phyloP scores from a whole-genome alignment of 768 basidiomycete species.

The Tylopilus plumbeoviolaceoides region DNA sequence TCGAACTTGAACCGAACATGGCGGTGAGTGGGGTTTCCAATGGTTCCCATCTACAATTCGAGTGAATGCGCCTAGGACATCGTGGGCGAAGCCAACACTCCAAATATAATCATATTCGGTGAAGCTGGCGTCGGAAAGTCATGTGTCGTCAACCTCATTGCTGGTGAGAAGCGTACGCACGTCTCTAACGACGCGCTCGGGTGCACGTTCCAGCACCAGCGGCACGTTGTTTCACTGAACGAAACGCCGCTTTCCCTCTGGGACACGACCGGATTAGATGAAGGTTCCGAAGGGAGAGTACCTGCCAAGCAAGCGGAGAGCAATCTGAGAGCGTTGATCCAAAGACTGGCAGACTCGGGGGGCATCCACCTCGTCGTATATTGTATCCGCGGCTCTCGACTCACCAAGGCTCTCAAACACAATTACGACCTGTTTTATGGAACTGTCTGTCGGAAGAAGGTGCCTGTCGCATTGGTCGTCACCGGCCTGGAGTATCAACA shows the following conservation, averaged over 20 bases:
- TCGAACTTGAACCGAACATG: no score
- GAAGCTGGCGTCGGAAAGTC: no score
- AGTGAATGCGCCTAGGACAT: no score
- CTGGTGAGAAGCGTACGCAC: no score
- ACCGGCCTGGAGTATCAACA: conserved; percentile 32
- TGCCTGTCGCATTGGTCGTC: conserved; percentile 31
- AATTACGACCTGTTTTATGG: conserved; percentile 33
- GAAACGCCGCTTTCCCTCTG: not conserved
- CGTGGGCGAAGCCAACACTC: no score
- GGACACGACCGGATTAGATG: conserved; percentile 2
- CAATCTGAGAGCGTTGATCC: not conserved
- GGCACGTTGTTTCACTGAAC: not conserved
- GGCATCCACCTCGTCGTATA: not conserved
- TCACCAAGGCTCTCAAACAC: conserved; percentile 8
- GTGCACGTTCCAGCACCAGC: no score
- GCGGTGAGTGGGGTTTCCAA: no score
- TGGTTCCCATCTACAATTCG: no score
- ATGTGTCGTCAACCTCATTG: no score
- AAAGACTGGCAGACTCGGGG: not conserved
- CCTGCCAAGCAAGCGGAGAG: not conserved
- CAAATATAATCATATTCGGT: no score
- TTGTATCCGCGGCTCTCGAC: not conserved
- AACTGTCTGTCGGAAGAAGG: conserved; percentile 31
- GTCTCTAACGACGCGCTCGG: no score
- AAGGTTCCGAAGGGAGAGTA: not conserved